Evolutionary conservation across 108 stramenopile genomes (phyloP), one percentile per base, ranked within the genome.

Genomic region (Skeletonema marinoi): DNA sequence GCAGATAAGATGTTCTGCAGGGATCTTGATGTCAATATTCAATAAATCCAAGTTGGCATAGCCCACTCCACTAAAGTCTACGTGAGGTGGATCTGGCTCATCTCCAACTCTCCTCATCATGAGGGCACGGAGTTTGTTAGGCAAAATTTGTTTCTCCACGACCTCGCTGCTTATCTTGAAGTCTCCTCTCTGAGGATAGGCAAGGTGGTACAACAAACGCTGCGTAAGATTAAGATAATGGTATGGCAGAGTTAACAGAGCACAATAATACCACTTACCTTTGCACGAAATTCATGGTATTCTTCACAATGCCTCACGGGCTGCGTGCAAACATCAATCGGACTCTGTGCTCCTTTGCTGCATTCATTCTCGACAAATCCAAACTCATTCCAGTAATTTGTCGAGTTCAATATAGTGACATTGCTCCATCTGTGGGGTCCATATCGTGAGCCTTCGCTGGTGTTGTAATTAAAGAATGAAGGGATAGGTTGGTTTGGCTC

Each of bases 21-120:
- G 85, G 25, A 88, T 85, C 63, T 87, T 87, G 66, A 92, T 75
- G 39, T 90, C 89, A 16, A 88, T 90, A 61, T 86, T 63, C 13
- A 82, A 13, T 12, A 82, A 29, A 58, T 82, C 81, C 63, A 75
- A 74, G 50, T 19, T 51, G 50, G 50, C 50, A 19, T 51, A 51
- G 4, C 50, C 67, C 7, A 76, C n/a, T 44, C 81, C 74, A 12
- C 73, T 69, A 39, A 74, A 80, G 61, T 80, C 79, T n/a, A 67
- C 66, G 0, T 72, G 72, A 12, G 79, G 79, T 4, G 79, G 79
- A 9, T 69, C 68, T 0, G 79, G 79, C 2, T 51, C 25, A 12
- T 73, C 79, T 16, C n/a, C 73, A n/a, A 59, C n/a, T 38, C 74
- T 60, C 12, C 80, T 70, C 30, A 64, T 63, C 39, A 77, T 64